phyloP scores from a whole-genome alignment of 805 yeast species.

The Candida nemodendra region DNA sequence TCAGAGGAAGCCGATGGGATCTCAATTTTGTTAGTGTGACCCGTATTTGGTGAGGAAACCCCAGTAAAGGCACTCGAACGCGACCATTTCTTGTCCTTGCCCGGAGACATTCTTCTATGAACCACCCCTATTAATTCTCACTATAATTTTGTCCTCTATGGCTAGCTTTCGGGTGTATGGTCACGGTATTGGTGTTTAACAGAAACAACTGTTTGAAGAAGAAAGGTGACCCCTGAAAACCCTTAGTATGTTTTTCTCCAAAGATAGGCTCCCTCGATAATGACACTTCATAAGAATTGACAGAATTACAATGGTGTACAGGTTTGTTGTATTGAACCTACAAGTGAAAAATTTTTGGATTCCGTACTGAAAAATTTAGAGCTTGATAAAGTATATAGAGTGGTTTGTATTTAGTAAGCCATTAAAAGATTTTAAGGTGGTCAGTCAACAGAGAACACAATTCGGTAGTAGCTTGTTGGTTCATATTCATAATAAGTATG shows the following conservation, averaged over 20 bases:
- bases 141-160: too few species aligned
- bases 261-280: background rate
- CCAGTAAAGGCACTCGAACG: conserved; percentile 1
- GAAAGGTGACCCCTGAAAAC: background rate
- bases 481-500: too few species aligned
- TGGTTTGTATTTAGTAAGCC: too few species aligned
- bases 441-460: too few species aligned
- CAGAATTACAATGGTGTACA: background rate
- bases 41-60: background rate
- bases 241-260: background rate
- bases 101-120: conserved; percentile 6
- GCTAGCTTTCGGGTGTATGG: too few species aligned
- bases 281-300: background rate
- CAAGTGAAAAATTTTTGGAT: background rate
- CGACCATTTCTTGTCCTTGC: conserved; percentile 10
- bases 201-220: too few species aligned
- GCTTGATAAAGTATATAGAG: background rate
- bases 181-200: too few species aligned
- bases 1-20: background rate
- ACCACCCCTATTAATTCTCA: too few species aligned
- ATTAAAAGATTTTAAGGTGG: too few species aligned
- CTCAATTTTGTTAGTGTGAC: background rate
- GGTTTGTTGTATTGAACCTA: background rate
- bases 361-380: background rate
- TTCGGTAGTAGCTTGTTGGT: too few species aligned